These are phyloP conservation scores for Penicillium argentinense DNA, from an alignment of 495 filamentous ascomycete species.

Conservation along the genomic window DNA sequence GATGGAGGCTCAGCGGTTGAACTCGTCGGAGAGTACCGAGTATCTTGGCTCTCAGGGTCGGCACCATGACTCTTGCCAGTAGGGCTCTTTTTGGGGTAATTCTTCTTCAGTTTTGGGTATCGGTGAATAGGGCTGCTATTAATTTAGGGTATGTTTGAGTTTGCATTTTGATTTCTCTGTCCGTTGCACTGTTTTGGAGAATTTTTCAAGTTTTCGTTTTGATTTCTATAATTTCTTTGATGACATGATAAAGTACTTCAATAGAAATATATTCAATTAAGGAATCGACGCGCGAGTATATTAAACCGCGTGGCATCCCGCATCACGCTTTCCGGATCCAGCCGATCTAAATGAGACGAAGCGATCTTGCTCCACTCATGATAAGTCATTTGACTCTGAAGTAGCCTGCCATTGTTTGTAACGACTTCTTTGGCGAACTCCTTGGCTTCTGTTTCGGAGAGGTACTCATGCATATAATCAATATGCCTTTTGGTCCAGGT, in stretches of 20 bases:
- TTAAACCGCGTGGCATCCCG: conserved; percentile 45
- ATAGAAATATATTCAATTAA: conserved; percentile 11
- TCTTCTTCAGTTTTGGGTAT: no score
- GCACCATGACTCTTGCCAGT: no score
- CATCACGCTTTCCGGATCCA: conserved; percentile 37
- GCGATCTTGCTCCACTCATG: conserved; percentile 51
- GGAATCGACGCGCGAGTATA: conserved; percentile 42
- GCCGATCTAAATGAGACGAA: conserved; percentile 35
- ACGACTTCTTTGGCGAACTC: conserved; percentile 4
- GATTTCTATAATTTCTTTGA: no score
- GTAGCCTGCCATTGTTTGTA: conserved; percentile 39
- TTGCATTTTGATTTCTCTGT: no score
- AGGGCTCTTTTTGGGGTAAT: no score
- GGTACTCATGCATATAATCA: conserved; percentile 44
- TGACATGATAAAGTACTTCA: not conserved
- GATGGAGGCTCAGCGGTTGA: not conserved
- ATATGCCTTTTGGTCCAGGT: conserved; percentile 49
- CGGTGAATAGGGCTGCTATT: no score
- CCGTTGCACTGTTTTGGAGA: no score
- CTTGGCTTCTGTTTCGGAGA: conserved; percentile 23
- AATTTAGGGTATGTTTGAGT: no score
- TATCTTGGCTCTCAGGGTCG: not conserved
- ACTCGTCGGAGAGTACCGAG: not conserved
- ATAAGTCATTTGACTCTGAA: conserved; percentile 44
- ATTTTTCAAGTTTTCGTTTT: no score